phyloP scores from a whole-genome alignment of 2,329 filamentous ascomycete genomes.

The Plenodomus lindquistii region DNA sequence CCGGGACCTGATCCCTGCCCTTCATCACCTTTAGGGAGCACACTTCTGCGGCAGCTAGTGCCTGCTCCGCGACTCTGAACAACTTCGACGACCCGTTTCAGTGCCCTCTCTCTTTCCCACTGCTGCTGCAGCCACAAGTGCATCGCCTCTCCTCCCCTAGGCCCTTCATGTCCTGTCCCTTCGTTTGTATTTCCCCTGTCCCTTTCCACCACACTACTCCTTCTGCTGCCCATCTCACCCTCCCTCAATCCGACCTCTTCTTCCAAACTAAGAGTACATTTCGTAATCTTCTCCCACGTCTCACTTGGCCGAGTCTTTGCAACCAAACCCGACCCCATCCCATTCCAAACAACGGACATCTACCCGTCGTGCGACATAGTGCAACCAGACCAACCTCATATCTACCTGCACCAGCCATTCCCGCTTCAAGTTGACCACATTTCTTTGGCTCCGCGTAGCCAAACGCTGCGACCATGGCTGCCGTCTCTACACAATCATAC shows the following conservation, averaged over 20 bases:
- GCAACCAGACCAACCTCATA: constrained; percentile 8
- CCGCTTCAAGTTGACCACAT: constrained; percentile 1
- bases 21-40: constrained; percentile 25
- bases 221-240: constrained; percentile 25
- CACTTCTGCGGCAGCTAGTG: constrained; percentile 30
- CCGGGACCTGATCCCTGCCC: constrained; percentile 32
- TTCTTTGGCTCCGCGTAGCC: constrained; percentile 11
- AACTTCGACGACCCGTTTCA: constrained; percentile 35
- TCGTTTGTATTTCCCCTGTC: constrained; percentile 44
- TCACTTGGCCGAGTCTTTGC: constrained; percentile 4
- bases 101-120: constrained; percentile 21
- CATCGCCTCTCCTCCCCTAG: constrained; percentile 21
- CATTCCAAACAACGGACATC: constrained; percentile 5
- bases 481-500: constrained; percentile 15
- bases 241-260: constrained; percentile 22
- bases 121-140: constrained; percentile 29
- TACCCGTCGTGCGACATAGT: constrained; percentile 3
- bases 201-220: constrained; percentile 25
- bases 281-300: neutral
- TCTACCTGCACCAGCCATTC: constrained; percentile 4
- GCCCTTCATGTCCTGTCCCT: constrained; percentile 38
- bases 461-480: constrained; percentile 13
- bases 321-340: constrained; percentile 14
- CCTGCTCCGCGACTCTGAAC: constrained; percentile 34
- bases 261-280: neutral